These are phyloP conservation scores for Symbiodinium natans DNA, from an alignment of 73 alveolate genomes.

Conservation along the genomic window DNA sequence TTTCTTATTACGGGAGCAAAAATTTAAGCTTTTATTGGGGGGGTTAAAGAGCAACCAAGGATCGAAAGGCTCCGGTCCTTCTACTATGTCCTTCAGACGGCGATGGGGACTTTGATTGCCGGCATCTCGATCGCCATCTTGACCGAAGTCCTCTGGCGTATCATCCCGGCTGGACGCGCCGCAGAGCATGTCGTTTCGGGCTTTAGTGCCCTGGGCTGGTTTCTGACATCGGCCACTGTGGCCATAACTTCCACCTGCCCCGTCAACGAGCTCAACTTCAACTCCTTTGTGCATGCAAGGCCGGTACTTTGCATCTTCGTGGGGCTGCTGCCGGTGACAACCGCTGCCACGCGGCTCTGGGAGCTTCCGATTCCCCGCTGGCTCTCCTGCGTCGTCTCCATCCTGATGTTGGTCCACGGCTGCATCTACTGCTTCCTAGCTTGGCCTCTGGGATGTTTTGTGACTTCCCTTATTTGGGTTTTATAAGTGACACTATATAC, in stretches of 20 bases:
- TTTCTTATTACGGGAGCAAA: too few relatives aligned
- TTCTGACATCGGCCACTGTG: conserved; percentile 17
- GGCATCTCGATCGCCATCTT: conserved; percentile 18
- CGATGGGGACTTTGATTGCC: conserved; percentile 6
- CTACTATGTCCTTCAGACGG: conserved; percentile 15
- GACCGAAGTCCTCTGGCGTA: conserved; percentile 29
- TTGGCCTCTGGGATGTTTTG: neutral
- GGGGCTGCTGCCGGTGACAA: conserved; percentile 10
- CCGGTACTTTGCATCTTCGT: conserved; percentile 39
- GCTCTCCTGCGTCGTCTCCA: conserved; percentile 4
- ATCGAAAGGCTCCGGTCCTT: conserved; percentile 46
- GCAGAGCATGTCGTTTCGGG: conserved; percentile 24
- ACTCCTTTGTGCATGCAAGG: conserved; percentile 22
- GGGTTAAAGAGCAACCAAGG: too few relatives aligned
- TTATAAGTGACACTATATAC: too few relatives aligned
- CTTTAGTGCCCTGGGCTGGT: conserved; percentile 48
- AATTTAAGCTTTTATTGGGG: too few relatives aligned
- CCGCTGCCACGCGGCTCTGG: conserved; percentile 21
- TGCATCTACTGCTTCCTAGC: neutral
- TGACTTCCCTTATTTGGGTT: too few relatives aligned
- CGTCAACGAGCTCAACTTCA: conserved; percentile 34
- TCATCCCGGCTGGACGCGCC: neutral
- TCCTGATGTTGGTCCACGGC: neutral
- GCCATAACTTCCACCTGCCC: conserved; percentile 60
- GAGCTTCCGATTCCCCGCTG: conserved; percentile 40